These are phyloP conservation scores for Hymenoscyphus occultus DNA, from an alignment of 2,329 filamentous ascomycete genomes.

Conservation along the genomic window DNA sequence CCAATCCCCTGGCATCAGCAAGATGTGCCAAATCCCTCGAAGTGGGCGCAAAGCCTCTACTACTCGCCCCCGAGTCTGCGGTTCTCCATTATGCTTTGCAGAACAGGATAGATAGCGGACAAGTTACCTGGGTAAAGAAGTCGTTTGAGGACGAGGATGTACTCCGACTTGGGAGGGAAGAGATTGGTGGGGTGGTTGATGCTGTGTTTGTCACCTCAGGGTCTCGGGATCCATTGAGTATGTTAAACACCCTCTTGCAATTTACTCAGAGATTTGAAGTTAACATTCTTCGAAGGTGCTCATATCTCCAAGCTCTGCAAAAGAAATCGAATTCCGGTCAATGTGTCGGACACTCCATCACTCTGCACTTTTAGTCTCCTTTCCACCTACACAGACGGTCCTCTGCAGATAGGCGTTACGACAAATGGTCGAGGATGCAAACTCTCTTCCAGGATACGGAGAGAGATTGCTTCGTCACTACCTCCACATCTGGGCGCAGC, in stretches of 20 bases:
- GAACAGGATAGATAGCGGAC: conserved; percentile 62
- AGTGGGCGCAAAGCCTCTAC: conserved; percentile 75
- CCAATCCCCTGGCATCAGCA: conserved; percentile 81
- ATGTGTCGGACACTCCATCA: conserved; percentile 81
- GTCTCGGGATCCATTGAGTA: conserved; percentile 46
- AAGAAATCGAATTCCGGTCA: conserved; percentile 81
- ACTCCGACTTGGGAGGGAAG: conserved; percentile 71
- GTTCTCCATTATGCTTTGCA: conserved; percentile 57
- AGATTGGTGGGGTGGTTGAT: conserved; percentile 77
- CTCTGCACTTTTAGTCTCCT: conserved; percentile 89
- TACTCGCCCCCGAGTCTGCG: conserved; percentile 68
- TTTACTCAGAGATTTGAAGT: not conserved
- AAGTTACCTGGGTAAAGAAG: conserved; percentile 63
- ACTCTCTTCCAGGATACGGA: conserved; percentile 80
- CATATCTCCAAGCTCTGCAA: conserved; percentile 74
- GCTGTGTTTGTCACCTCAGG: conserved; percentile 80
- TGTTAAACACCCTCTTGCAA: conserved; percentile 11
- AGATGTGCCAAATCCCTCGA: conserved; percentile 77
- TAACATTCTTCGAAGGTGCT: conserved; percentile 43
- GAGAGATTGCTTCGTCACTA: conserved; percentile 80
- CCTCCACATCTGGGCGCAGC: conserved; percentile 73
- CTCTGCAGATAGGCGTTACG: conserved; percentile 90
- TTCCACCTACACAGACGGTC: conserved; percentile 84
- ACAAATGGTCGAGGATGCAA: conserved; percentile 95
- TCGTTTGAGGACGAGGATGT: conserved; percentile 70